Evolutionary conservation across 176 grass and related monocot genomes (phyloP), one percentile per base, ranked within the genome.

Genomic region (Ensete glaucum): DNA sequence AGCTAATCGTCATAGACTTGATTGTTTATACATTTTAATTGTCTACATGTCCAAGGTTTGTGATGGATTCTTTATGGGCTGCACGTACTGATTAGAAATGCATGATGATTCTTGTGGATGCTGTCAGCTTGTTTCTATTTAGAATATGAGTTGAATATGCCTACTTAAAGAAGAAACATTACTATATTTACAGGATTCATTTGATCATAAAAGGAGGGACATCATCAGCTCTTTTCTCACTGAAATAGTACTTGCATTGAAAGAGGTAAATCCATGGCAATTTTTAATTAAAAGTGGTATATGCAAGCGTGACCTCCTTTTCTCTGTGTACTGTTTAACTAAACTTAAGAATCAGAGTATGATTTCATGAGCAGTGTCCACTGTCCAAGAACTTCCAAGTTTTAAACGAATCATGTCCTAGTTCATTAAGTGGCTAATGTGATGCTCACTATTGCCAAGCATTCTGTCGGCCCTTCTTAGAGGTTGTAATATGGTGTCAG

Each of bases 191-290:
- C 80, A 98, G 90, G 94, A 93, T 90, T 83, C 82, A 76, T 89
- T 74, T 52, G 89, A 73, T 49, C 78, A 80, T 82, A 91, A 69
- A 82, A 93, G 88, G 82, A 88, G 82, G 80, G 82, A 91, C 49
- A 85, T 89, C 72, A 76, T 98, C 70, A 84, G 84, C 80, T 93
- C 95, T 75, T 98, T 98, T 69, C 85, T 93, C 73, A 89, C 95
- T 43, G 95, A 98, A 87, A 93, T 98, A 68, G 76, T 93, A 59
- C 88, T 93, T 76, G 78, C 88, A 27, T 82, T 98, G 43, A 98
- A 93, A 81, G 95, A 98, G 90, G 95, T 93, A 91, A 34, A 78
- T 53, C 10, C 11, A 69, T 54, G 59, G 27, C 9, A 17, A 52
- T 50, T 51, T 21, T 17, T 16, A n/a, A 51, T 51, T 6, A 17